A percentile compares a stretch with the other conserved stretches of the same genome.
These are phyloP conservation scores for Populus pruinosa DNA, from an alignment of 345 rosid genomes.

Conservation along the genomic window DNA sequence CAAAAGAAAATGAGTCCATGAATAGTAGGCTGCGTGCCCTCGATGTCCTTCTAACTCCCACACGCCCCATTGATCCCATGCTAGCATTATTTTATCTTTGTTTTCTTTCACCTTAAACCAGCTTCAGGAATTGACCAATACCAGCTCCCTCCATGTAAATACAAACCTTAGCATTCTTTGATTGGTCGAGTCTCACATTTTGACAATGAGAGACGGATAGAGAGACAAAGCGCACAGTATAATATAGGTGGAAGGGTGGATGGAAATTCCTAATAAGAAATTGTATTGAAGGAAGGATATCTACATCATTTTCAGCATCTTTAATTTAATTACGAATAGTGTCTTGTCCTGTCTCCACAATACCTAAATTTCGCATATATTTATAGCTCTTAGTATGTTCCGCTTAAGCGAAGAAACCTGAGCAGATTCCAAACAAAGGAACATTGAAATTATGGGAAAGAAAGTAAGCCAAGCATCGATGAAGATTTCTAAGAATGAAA, in stretches of 20 bases:
- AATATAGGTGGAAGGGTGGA: not conserved
- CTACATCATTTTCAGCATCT: slow-evolving; percentile 10
- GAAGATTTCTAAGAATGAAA: slow-evolving; percentile 25
- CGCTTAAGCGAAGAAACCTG: not conserved
- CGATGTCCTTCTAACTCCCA: not conserved
- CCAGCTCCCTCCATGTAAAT: not conserved
- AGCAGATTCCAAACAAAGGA: not conserved
- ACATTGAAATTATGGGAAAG: slow-evolving; percentile 31
- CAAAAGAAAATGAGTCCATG: no score
- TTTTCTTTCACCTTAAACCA: not conserved
- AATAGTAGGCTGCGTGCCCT: slow-evolving; percentile 7
- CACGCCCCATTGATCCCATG: not conserved
- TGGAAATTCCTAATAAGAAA: not conserved
- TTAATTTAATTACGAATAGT: not conserved
- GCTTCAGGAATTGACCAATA: not conserved
- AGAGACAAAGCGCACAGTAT: not conserved
- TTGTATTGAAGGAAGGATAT: not conserved
- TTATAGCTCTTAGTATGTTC: not conserved
- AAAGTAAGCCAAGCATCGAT: slow-evolving; percentile 17
- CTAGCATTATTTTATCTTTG: not conserved
- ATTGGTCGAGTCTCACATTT: not conserved
- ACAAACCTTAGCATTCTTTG: slow-evolving; percentile 10
- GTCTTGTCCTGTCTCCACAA: not conserved
- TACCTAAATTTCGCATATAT: not conserved
- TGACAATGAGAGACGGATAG: slow-evolving; percentile 1